These are phyloP conservation scores for Castanea mollissima DNA, from an alignment of 306 rosid species.

Conservation along the genomic window DNA sequence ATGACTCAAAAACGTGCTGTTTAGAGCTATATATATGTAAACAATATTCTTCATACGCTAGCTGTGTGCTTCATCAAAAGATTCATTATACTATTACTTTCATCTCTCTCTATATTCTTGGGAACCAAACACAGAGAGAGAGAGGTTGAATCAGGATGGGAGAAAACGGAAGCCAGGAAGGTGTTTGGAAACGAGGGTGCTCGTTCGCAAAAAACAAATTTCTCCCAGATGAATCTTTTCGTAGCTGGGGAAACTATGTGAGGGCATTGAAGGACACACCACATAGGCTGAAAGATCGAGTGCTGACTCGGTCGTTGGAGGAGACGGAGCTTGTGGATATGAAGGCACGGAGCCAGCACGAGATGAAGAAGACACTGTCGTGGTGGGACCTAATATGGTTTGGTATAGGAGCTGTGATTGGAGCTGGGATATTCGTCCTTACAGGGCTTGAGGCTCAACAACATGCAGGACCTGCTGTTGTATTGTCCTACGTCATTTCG, in stretches of 20 bases:
- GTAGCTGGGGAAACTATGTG: constrained; percentile 54
- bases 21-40: no score
- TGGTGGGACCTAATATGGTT: constrained; percentile 99
- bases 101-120: no score
- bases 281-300: constrained; percentile 45
- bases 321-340: constrained; percentile 59
- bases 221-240: constrained; percentile 84
- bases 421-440: constrained; percentile 80
- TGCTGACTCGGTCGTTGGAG: constrained; percentile 54
- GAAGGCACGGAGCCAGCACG: constrained; percentile 58
- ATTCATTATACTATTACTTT: no score
- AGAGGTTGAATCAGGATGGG: constrained; percentile 26
- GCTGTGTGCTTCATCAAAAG: no score
- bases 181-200: constrained; percentile 46
- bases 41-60: no score
- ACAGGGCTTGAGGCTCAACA: constrained; percentile 65
- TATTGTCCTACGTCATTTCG: constrained; percentile 65
- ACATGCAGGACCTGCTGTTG: constrained; percentile 69
- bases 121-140: background rate
- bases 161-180: background rate
- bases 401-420: constrained; percentile 78
- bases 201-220: constrained; percentile 43
- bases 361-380: constrained; percentile 76
- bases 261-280: constrained; percentile 56
- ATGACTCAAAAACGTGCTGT: no score